Evolutionary conservation across 805 yeast species (phyloP).

Genomic region (Helenozyma rhizophorensis): DNA sequence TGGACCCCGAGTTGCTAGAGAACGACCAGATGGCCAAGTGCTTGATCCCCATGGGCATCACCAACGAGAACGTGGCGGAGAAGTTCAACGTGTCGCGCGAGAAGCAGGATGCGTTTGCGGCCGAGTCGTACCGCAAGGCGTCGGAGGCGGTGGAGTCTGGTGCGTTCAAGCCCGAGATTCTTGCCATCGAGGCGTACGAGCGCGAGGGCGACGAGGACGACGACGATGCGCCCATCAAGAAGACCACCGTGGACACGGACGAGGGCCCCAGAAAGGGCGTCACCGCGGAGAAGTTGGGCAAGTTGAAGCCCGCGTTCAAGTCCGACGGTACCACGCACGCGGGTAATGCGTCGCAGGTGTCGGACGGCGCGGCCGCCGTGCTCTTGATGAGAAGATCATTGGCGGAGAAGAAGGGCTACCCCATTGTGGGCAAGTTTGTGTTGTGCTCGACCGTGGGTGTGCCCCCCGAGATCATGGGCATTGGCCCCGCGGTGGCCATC

Average conservation of each 20-base stretch:
- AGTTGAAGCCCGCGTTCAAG: conserved; percentile 82
- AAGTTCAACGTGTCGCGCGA: conserved; percentile 60
- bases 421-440: conserved; percentile 75
- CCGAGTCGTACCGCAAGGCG: conserved; percentile 81
- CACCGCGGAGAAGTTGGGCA: conserved; percentile 68
- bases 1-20: conserved; percentile 31
- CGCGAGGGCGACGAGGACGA: conserved; percentile 52
- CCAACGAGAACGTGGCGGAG: conserved; percentile 85
- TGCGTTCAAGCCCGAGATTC: conserved; percentile 80
- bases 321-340: conserved; percentile 87
- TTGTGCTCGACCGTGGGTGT: conserved; percentile 84
- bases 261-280: conserved; percentile 91
- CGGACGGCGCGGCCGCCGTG: conserved; percentile 94
- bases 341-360: conserved; percentile 93
- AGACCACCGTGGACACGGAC: conserved; percentile 54
- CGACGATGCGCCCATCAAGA: conserved; percentile 43
- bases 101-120: conserved; percentile 87
- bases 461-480: conserved; percentile 96
- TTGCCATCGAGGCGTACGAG: conserved; percentile 67
- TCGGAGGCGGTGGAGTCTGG: conserved; percentile 67
- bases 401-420: conserved; percentile 70
- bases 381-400: conserved; percentile 78
- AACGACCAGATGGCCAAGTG: conserved; percentile 53
- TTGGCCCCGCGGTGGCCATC: conserved; percentile 95
- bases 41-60: conserved; percentile 92